Base-by-base conservation (phyloP, 2,329 filamentous ascomycete genomes). In the Xylogone sp. region DNA sequence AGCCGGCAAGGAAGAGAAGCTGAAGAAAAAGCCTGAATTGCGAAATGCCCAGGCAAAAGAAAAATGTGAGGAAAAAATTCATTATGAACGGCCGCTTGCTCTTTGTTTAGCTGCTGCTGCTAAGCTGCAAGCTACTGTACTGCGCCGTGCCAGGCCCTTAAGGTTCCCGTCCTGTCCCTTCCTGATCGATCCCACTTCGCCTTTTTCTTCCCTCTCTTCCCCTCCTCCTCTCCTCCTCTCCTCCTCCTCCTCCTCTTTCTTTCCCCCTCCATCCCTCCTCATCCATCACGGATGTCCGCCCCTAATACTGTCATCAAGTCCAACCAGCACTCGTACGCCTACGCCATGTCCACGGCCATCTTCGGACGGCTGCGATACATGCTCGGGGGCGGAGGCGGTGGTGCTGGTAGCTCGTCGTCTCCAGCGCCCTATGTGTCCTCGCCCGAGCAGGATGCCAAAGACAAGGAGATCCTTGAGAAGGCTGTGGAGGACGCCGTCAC, bases 401-500 rank as follows among this genome's bases (percentile, higher is more conserved):
- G 34, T 16, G 24, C 6, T 10, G 24, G 24, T 10, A 10, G 24
- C 24, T 27, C 24, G 10, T 27, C 24, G 5, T 39, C 34, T 13
- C n/a, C 34, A 6, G 4, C 50, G 24, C 3, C 46, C 5, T 27
- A 49, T 19, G 13, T 42, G 2, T 43, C 50, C 21, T 42, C 51
- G 2, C 51, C 56, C n/a, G 59, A 62, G 29, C 50, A 56, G 18
- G 45, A 52, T 19, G 55, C 57, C 20, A 39, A 56, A 42, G 61
- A 64, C 34, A 56, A 51, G 34, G 58, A 60, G 31, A 22, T 52
- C 3, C 22, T 64, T 2, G 48, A 61, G 43, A 59, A 61, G 42
- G 59, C 59, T 5, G 51, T 64, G 16, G 48, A 51, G 19, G 57
- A 61, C 20, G 62, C 60, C 42, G 57, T 63, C 1, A 49, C 56